Evolutionary conservation across 2,329 filamentous ascomycete genomes (phyloP).

Genomic region (Cercospora sojina): DNA sequence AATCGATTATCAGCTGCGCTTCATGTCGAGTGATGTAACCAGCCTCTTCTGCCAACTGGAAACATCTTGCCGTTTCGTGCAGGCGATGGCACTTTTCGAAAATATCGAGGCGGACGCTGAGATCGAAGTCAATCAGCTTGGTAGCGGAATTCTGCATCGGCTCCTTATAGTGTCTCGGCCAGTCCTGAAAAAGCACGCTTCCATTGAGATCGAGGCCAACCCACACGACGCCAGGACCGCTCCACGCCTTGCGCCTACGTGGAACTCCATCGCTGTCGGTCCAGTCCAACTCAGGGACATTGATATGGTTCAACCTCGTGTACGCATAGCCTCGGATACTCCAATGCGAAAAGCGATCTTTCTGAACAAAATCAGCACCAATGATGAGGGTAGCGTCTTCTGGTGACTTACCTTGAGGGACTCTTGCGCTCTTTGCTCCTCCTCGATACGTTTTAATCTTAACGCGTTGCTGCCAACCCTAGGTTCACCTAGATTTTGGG

Average conservation of each 20-base stretch:
- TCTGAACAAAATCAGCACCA: neutral
- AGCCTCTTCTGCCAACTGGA: neutral
- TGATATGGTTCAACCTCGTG: neutral
- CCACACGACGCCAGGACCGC: neutral
- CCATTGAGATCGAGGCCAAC: neutral
- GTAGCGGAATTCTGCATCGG: neutral
- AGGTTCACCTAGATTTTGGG: too few species aligned
- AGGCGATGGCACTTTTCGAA: neutral
- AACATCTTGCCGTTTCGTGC: neutral
- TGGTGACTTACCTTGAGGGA: neutral
- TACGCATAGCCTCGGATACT: neutral
- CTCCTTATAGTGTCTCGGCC: neutral
- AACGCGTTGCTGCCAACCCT: neutral
- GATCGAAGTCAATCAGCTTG: neutral
- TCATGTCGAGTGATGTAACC: neutral
- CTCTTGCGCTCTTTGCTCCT: neutral
- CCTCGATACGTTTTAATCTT: neutral
- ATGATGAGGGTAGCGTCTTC: neutral
- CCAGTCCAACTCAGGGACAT: neutral
- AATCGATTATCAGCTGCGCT: neutral
- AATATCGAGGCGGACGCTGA: neutral
- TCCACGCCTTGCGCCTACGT: neutral
- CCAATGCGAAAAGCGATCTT: neutral
- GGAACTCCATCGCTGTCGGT: neutral
- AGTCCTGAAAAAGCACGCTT: neutral